Conservation (phyloP, 2,329 filamentous ascomycete genomes). For the Pyrenophora teres region DNA sequence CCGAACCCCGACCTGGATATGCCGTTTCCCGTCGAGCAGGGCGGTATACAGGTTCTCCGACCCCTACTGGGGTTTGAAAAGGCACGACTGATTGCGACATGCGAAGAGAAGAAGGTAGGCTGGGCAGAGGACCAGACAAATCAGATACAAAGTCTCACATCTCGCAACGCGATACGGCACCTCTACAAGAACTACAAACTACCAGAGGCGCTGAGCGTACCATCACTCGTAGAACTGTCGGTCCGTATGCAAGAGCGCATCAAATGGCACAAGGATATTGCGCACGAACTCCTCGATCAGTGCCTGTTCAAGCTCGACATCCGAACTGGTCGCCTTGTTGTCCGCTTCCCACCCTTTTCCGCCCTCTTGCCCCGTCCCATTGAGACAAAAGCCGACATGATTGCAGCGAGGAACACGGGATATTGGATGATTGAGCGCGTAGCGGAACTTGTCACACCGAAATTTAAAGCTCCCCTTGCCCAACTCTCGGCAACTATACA, state of each 20-base stretch:
- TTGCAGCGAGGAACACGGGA: conserved; percentile 39
- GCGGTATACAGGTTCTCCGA: conserved; percentile 69
- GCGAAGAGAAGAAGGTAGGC: conserved; percentile 65
- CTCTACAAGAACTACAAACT: conserved; percentile 64
- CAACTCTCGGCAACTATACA: conserved; percentile 50
- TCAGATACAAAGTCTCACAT: conserved; percentile 72
- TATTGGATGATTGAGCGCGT: conserved; percentile 55
- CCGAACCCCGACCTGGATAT: conserved; percentile 17
- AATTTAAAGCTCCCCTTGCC: conserved; percentile 50
- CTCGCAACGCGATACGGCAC: conserved; percentile 78
- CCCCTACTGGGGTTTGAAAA: conserved; percentile 75
- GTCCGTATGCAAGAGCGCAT: conserved; percentile 59
- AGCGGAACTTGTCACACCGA: conserved; percentile 56
- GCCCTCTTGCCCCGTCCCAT: conserved; percentile 25
- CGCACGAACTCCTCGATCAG: conserved; percentile 58
- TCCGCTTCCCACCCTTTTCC: conserved; percentile 34
- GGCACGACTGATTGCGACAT: conserved; percentile 73
- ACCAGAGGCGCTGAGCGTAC: conserved; percentile 70
- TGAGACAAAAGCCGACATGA: conserved; percentile 20
- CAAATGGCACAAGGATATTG: conserved; percentile 57
- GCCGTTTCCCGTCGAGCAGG: conserved; percentile 59
- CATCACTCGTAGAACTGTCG: conserved; percentile 57
- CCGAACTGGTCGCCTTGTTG: conserved; percentile 41
- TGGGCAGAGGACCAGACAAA: conserved; percentile 93
- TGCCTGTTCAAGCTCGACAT: conserved; percentile 54